Conservation (phyloP, 2,329 filamentous ascomycete species). For the Pseudocercospora fijiensis region DNA sequence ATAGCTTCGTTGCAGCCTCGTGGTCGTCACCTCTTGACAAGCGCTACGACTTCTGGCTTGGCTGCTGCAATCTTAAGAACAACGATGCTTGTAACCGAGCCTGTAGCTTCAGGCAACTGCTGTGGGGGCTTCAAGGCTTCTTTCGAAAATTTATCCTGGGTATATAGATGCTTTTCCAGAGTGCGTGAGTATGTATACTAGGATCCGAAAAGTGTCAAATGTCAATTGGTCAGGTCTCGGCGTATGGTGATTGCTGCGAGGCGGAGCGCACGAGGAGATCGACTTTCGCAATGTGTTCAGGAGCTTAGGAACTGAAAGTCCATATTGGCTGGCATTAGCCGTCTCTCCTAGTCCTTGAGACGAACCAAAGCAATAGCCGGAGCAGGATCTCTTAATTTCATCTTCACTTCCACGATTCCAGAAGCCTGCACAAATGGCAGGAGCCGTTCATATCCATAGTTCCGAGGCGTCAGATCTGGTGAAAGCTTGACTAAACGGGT, state of each 20-base stretch:
- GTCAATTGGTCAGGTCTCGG: neutral
- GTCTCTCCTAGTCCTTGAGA: neutral
- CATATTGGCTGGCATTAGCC: neutral
- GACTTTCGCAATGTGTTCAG: neutral
- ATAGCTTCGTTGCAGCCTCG: neutral
- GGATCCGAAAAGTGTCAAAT: neutral
- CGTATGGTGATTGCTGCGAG: neutral
- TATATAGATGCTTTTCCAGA: neutral
- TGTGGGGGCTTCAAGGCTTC: neutral
- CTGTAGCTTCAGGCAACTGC: neutral
- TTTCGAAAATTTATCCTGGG: neutral
- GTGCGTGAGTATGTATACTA: too few species aligned
- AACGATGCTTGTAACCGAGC: conserved; percentile 3
- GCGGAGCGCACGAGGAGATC: neutral
- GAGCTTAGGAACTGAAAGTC: neutral
- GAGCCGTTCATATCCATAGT: conserved; percentile 29
- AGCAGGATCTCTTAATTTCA: conserved; percentile 5
- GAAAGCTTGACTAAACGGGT: conserved; percentile 26
- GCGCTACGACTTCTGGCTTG: conserved; percentile 3
- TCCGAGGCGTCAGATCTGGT: conserved; percentile 33
- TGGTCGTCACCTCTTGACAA: neutral
- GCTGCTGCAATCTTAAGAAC: neutral
- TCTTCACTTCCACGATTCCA: conserved; percentile 14
- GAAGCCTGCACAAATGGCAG: conserved; percentile 9
- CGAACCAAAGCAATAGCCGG: conserved; percentile 10